Percentiles rank a stretch among this genome's conserved stretches.
Evolutionary conservation across 495 filamentous ascomycete species (phyloP).

Genomic region (Arthonia radiata): DNA sequence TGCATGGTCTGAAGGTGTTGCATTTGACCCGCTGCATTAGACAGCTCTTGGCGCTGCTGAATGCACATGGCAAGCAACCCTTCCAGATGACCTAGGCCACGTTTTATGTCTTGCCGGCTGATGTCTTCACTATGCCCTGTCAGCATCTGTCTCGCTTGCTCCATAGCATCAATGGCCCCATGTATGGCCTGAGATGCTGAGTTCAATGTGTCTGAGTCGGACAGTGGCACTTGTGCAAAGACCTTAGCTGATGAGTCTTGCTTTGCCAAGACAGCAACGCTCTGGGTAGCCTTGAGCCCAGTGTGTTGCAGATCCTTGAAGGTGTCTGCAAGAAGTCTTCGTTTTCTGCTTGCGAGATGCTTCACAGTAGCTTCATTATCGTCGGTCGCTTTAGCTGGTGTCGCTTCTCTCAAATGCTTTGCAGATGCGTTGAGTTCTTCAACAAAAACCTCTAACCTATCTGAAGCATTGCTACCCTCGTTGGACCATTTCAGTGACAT

Average conservation of each 20-base stretch:
- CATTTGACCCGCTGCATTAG: too few relatives aligned
- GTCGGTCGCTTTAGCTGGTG: slow-evolving; percentile 46
- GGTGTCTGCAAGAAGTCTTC: slow-evolving; percentile 72
- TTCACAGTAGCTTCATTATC: slow-evolving; percentile 61
- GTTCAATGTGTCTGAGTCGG: slow-evolving; percentile 8
- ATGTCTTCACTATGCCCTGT: slow-evolving; percentile 63
- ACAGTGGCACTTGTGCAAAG: slow-evolving; percentile 22
- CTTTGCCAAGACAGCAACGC: slow-evolving; percentile 36
- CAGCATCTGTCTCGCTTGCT: slow-evolving; percentile 34
- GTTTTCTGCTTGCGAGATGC: slow-evolving; percentile 73
- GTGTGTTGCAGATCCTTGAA: slow-evolving; percentile 59
- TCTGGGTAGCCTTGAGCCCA: slow-evolving; percentile 65
- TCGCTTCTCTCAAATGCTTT: slow-evolving; percentile 49
- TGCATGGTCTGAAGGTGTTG: too few relatives aligned
- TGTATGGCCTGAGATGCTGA: slow-evolving; percentile 4
- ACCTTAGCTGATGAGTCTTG: slow-evolving; percentile 48
- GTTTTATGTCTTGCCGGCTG: slow-evolving; percentile 44
- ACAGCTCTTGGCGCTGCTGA: slow-evolving; percentile 35
- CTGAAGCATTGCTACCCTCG: too few relatives aligned
- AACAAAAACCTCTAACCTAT: slow-evolving; percentile 43
- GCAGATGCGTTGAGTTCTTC: slow-evolving; percentile 40
- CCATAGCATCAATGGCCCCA: slow-evolving; percentile 39
- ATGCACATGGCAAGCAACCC: slow-evolving; percentile 45
- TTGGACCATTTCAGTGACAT: too few relatives aligned
- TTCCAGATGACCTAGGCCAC: slow-evolving; percentile 63